Evolutionary conservation across 1,284 basidiomycete genomes (phyloP).

Genomic region (Melampsora abietis-canadensis): DNA sequence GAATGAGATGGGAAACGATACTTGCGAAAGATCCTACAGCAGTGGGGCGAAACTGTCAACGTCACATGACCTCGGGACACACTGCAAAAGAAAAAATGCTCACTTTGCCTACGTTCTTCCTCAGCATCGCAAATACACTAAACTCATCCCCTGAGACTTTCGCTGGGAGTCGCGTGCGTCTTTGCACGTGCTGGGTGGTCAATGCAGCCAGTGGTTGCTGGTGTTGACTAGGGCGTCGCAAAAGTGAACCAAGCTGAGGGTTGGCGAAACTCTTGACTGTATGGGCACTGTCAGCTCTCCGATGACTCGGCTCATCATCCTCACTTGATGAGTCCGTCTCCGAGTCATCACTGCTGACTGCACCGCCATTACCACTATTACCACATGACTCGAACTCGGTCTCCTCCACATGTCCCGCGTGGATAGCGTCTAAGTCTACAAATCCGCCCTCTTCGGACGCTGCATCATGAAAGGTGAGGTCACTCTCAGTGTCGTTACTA

Average conservation of each 20-base stretch:
- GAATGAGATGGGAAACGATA: slow-evolving; percentile 78
- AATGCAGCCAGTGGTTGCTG: neutral
- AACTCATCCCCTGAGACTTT: slow-evolving; percentile 69
- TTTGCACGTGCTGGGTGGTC: slow-evolving; percentile 50
- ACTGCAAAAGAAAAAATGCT: slow-evolving; percentile 21
- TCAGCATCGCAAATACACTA: slow-evolving; percentile 76
- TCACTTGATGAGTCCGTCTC: slow-evolving; percentile 27
- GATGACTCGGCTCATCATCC: slow-evolving; percentile 6
- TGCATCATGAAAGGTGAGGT: slow-evolving; percentile 36
- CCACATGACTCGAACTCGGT: slow-evolving; percentile 1
- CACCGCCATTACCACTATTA: slow-evolving; percentile 3
- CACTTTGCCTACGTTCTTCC: slow-evolving; percentile 89
- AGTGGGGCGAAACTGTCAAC: neutral
- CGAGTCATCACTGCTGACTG: slow-evolving; percentile 20
- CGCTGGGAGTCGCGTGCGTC: slow-evolving; percentile 65
- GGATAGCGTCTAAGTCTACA: slow-evolving; percentile 37
- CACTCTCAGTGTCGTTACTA: slow-evolving; percentile 20
- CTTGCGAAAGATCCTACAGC: slow-evolving; percentile 72
- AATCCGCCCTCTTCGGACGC: slow-evolving; percentile 17
- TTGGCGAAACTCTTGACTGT: neutral
- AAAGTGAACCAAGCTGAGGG: neutral
- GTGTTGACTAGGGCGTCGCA: too few species aligned
- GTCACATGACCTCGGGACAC: neutral
- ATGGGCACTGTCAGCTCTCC: neutral
- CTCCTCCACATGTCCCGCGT: slow-evolving; percentile 21